A percentile compares a stretch with the other conserved stretches of the same genome.
Conservation (phyloP, 345 rosid genomes). For the Gossypium arboreum region DNA sequence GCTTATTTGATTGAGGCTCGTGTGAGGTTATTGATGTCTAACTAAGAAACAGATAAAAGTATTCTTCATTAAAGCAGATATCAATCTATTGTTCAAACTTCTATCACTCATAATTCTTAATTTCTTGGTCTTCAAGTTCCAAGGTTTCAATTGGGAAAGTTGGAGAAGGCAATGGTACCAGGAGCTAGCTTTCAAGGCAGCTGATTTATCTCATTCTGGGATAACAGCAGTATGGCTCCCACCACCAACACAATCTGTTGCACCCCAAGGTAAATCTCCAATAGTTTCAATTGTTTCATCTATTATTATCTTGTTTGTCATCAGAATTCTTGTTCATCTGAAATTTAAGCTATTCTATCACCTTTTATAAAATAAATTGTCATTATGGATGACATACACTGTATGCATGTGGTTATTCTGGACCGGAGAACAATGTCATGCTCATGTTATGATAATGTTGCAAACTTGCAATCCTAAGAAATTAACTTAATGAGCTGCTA, state of each 20-base stretch:
- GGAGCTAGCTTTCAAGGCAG: slow-evolving; percentile 43
- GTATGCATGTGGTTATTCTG: neutral
- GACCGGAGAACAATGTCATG: neutral
- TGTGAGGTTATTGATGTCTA: neutral
- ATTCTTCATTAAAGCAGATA: slow-evolving; percentile 1
- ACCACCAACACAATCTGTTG: slow-evolving; percentile 53
- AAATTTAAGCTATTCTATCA: neutral
- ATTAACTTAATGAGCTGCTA: neutral
- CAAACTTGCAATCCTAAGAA: neutral
- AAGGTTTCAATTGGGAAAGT: slow-evolving; percentile 59
- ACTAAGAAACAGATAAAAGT: neutral
- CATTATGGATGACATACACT: neutral
- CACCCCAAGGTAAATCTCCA: slow-evolving; percentile 39
- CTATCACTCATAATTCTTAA: neutral
- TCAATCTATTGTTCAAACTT: neutral
- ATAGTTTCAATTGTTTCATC: neutral
- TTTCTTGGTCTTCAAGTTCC: slow-evolving; percentile 33
- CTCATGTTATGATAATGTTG: neutral
- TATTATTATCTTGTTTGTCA: neutral
- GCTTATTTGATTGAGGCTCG: neutral
- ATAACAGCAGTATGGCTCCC: slow-evolving; percentile 50
- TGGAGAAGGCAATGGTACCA: slow-evolving; percentile 48
- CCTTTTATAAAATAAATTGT: slow-evolving; percentile 1
- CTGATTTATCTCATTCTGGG: slow-evolving; percentile 42
- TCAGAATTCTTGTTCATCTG: neutral